A percentile compares a stretch with the other conserved stretches of the same genome.
phyloP scores from a whole-genome alignment of 805 yeast species.

The Saturnispora bothae region DNA sequence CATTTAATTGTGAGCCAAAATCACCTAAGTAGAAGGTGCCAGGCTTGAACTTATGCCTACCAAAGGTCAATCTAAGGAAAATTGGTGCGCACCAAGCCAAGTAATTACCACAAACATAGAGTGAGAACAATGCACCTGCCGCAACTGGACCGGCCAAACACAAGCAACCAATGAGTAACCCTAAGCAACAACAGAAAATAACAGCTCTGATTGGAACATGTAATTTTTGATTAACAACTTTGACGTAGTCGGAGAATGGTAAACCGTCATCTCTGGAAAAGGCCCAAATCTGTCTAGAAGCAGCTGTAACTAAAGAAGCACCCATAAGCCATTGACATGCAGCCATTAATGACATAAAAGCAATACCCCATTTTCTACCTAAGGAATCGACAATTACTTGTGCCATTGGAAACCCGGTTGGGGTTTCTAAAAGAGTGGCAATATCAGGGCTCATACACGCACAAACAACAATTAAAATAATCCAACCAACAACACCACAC shows the following conservation, averaged over 20 bases:
- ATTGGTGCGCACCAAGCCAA: conserved; percentile 54
- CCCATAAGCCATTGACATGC: conserved; percentile 59
- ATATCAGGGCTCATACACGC: conserved; percentile 43
- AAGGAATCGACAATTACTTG: conserved; percentile 49
- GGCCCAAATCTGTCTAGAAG: conserved; percentile 64
- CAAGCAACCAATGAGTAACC: conserved; percentile 42
- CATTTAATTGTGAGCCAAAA: conserved; percentile 33
- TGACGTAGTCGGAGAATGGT: conserved; percentile 45
- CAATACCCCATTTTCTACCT: conserved; percentile 55
- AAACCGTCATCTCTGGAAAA: conserved; percentile 67
- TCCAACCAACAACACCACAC: conserved; percentile 50
- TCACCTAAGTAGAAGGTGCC: conserved; percentile 57
- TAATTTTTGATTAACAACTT: conserved; percentile 41
- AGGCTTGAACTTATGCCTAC: conserved; percentile 40
- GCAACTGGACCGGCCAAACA: conserved; percentile 47
- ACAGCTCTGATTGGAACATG: conserved; percentile 56
- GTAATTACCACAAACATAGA: conserved; percentile 48
- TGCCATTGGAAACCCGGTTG: conserved; percentile 52
- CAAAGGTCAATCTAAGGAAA: conserved; percentile 37
- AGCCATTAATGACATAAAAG: conserved; percentile 47
- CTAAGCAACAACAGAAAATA: conserved; percentile 35
- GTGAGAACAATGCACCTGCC: conserved; percentile 51
- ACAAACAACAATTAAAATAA: conserved; percentile 38
- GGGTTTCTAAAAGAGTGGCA: conserved; percentile 30
- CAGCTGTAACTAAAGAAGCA: conserved; percentile 47